Conservation (phyloP, 345 rosid genomes). For the Ceriops zippeliana region DNA sequence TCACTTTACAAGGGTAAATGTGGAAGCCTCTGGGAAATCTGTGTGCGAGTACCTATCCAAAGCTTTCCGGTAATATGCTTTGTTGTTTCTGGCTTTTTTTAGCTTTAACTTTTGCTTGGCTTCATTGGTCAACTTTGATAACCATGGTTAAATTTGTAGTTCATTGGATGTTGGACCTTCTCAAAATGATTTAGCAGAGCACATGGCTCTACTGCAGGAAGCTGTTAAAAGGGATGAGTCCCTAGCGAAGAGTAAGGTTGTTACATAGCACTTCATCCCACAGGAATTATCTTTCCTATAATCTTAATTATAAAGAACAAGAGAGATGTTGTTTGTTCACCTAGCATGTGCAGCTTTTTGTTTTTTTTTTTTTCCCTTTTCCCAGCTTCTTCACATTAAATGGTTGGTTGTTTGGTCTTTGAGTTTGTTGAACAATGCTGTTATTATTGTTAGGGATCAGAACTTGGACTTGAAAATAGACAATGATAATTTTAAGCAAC, state of each 20-base stretch:
- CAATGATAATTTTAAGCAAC: too few relatives aligned
- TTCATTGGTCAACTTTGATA: neutral
- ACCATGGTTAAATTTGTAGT: conserved; percentile 36
- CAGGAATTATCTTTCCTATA: neutral
- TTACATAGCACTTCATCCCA: conserved; percentile 1
- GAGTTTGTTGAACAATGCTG: too few relatives aligned
- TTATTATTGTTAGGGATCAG: too few relatives aligned
- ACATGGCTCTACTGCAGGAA: conserved; percentile 52
- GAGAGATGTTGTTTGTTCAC: neutral
- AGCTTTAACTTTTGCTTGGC: conserved; percentile 2
- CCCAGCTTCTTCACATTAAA: too few relatives aligned
- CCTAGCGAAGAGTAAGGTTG: conserved; percentile 65
- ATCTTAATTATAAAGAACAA: neutral
- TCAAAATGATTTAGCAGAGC: conserved; percentile 72
- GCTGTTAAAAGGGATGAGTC: conserved; percentile 53
- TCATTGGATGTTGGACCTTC: conserved; percentile 62
- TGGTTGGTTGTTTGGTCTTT: too few relatives aligned
- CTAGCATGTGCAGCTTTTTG: too few relatives aligned
- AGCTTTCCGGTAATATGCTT: conserved; percentile 44
- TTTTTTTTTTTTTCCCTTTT: too few relatives aligned
- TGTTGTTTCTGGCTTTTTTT: neutral
- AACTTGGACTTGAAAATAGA: too few relatives aligned
- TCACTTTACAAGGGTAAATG: conserved; percentile 52
- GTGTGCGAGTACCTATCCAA: conserved; percentile 61
- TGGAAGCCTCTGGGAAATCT: conserved; percentile 48